These are phyloP conservation scores for Fusarium chaquense DNA, from an alignment of 2,329 filamentous ascomycete species.

Conservation along the genomic window DNA sequence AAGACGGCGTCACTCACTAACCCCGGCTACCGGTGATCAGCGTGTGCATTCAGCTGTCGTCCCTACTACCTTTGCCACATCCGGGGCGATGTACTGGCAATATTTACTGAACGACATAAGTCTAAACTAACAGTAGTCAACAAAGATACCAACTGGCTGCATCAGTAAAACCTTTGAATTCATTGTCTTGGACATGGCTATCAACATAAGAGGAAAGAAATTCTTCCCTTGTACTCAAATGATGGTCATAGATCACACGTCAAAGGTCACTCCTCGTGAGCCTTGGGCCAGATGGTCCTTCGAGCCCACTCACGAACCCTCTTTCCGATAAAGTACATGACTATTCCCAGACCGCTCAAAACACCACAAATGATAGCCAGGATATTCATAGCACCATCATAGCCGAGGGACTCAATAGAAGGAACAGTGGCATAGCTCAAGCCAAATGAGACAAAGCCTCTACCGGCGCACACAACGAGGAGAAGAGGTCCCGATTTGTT, in stretches of 20 bases:
- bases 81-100: too few species aligned
- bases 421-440: conserved; percentile 16
- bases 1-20: too few species aligned
- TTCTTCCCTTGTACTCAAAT: too few species aligned
- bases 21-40: too few species aligned
- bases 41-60: too few species aligned
- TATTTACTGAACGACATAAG: too few species aligned
- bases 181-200: too few species aligned
- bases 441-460: background rate
- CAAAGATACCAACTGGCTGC: too few species aligned
- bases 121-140: too few species aligned
- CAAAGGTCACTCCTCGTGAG: conserved; percentile 3
- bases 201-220: too few species aligned
- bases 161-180: too few species aligned
- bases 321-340: conserved; percentile 10
- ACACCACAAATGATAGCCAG: conserved; percentile 11
- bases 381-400: conserved; percentile 20
- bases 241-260: background rate
- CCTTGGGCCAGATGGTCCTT: conserved; percentile 12
- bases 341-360: conserved; percentile 1
- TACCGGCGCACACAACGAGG: conserved; percentile 5
- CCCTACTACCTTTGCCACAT: too few species aligned
- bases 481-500: conserved; percentile 9
- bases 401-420: conserved; percentile 1
- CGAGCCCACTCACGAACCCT: conserved; percentile 20